Base-by-base conservation (phyloP, 192 early-diverging fungal genomes). In the Entophlyctis luteolus region DNA sequence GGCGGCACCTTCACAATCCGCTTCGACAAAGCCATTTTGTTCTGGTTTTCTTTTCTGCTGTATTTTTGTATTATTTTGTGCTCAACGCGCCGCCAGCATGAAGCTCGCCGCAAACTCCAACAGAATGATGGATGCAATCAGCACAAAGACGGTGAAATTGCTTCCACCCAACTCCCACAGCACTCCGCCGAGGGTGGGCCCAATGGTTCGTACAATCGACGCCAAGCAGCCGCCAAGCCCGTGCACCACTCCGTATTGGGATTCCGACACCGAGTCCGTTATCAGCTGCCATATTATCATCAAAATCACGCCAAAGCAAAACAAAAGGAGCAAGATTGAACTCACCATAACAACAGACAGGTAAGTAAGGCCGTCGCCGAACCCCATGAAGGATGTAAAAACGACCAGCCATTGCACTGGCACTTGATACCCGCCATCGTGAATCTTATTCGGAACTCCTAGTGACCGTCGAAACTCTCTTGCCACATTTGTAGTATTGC, bases 1-100 rank as follows among this genome's bases (percentile, higher is more conserved):
- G 22, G 18, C 18, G 16, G 14, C 22, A 82, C 81, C 72, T 82
- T 82, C 71, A 82, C 78, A 55, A 82, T 82, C 16, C 81, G 62
- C 56, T 82, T 82, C 42, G 77, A 67, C 35, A 82, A 55, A 6
- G 81, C 37, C 80, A 82, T 79, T 54, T 27, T 42, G 10, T 42
- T 42, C n/a, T n/a, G n/a, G n/a, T n/a, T n/a, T n/a, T n/a, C n/a
- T n/a, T n/a, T n/a, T n/a, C n/a, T n/a, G n/a, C n/a, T n/a, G n/a
- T n/a, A n/a, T n/a, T n/a, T n/a, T n/a, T n/a, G n/a, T n/a, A n/a
- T n/a, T n/a, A n/a, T n/a, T n/a, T n/a, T n/a, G n/a, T n/a, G n/a
- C n/a, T n/a, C n/a, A n/a, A n/a, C n/a, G n/a, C n/a, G n/a, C n/a
- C n/a, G n/a, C n/a, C n/a, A n/a, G n/a, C 2, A 57, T 8, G 36